Evolutionary conservation across 495 filamentous ascomycete species (phyloP), one percentile per base, ranked within the genome.

Genomic region (Penicillium parvum): DNA sequence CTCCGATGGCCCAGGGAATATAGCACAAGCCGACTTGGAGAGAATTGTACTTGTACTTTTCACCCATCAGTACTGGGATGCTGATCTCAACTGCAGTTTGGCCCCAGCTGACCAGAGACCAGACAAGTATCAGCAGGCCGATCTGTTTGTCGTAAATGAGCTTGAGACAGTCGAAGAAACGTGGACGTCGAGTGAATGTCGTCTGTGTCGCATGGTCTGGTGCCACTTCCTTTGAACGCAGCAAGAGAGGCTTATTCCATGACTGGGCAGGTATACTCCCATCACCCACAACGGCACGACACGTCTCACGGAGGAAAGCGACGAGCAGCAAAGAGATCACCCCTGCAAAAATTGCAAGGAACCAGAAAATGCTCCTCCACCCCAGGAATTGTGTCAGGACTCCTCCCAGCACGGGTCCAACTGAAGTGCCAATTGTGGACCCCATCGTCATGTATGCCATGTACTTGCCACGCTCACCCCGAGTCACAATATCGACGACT

Each of bases 281-380:
- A 40, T 74, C 63, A 15, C 65, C 67, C 17, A 72, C 66, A 9
- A 71, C 50, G 11, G 60, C 65, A 0, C 68, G 55, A 32, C 49
- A 50, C 1, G 68, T 71, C 40, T 71, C 66, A 1, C 58, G 65
- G 7, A 66, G 48, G 10, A 58, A 34, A 7, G 52, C 5, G 10
- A 39, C n/a, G 10, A 45, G 12, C 9, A 30, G 5, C 1, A 32
- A 5, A 2, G 11, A 7, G 63, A 53, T 88, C 87, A 47, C 81
- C 84, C 26, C 39, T n/a, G 39, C 19, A 5, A 17, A 22, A 7
- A 84, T 83, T 30, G 72, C 65, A 14, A 83, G 65, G 51, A 85
- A 84, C 80, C 79, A 85, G 57, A 88, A 88, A 37, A 83, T 79
- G 28, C 74, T 69, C 17, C 76, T 52, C 83, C 82, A 86, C 1